phyloP scores from a whole-genome alignment of 108 stramenopile genomes.

The Cyclotella baltica region DNA sequence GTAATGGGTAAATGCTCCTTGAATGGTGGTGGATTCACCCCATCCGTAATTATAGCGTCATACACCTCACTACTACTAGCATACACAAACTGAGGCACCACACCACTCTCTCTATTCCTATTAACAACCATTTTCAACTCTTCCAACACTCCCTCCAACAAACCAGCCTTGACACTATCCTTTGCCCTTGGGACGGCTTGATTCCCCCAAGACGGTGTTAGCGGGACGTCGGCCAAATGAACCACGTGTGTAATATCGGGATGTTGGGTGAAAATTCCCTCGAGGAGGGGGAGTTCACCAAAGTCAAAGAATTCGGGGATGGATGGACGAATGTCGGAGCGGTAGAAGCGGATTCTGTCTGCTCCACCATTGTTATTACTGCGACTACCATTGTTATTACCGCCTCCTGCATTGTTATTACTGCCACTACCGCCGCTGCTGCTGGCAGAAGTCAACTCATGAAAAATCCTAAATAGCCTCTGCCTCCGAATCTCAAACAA shows the following conservation, averaged over 20 bases:
- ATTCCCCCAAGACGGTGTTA: conserved; percentile 12
- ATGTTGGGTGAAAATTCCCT: conserved; percentile 75
- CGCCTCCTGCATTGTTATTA: conserved; percentile 16
- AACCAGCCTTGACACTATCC: conserved; percentile 71
- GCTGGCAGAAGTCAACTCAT: conserved; percentile 46
- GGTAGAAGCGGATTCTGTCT: conserved; percentile 63
- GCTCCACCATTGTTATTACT: neutral
- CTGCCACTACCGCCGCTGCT: neutral
- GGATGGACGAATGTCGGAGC: conserved; percentile 79
- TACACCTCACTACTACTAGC: conserved; percentile 61
- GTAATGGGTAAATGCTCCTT: conserved; percentile 71
- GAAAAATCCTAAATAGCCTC: conserved; percentile 76
- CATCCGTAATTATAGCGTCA: conserved; percentile 22
- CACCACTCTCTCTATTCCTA: conserved; percentile 21
- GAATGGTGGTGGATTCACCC: conserved; percentile 56
- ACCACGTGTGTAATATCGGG: conserved; percentile 86
- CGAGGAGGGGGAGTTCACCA: conserved; percentile 79
- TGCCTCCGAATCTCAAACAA: conserved; percentile 81
- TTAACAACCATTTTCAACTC: conserved; percentile 53
- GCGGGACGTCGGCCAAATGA: conserved; percentile 64
- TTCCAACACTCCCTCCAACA: conserved; percentile 84
- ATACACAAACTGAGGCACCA: conserved; percentile 64
- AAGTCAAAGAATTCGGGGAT: conserved; percentile 88
- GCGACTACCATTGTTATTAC: conserved; percentile 7
- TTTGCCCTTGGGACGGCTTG: conserved; percentile 73